Percentiles rank a stretch among this genome's conserved stretches.
Evolutionary conservation across 2,329 filamentous ascomycete genomes (phyloP).

Genomic region (Ceratocystis albifundus): DNA sequence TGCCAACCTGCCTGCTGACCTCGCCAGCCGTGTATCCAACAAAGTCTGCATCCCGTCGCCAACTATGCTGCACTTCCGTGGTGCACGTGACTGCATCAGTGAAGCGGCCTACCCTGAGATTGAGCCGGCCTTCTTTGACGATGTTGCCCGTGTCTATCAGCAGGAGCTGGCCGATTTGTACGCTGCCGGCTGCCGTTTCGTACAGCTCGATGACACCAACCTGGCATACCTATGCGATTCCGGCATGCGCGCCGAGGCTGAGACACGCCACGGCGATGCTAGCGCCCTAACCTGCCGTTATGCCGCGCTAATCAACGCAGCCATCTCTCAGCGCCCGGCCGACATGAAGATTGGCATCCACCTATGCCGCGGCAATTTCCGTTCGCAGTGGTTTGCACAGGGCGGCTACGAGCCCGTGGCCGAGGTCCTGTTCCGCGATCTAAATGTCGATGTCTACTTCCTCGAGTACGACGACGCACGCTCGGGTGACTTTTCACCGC

Average conservation of each 20-base stretch:
- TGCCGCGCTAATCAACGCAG: conserved; percentile 62
- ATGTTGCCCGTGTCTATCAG: conserved; percentile 45
- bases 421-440: conserved; percentile 46
- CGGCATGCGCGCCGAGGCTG: conserved; percentile 21
- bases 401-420: conserved; percentile 54
- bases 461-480: conserved; percentile 49
- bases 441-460: conserved; percentile 51
- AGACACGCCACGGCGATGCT: conserved; percentile 21
- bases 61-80: conserved; percentile 52
- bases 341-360: conserved; percentile 64
- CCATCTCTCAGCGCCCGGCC: conserved; percentile 46
- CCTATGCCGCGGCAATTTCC: conserved; percentile 48
- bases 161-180: conserved; percentile 45
- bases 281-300: conserved; percentile 53
- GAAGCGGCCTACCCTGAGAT: conserved; percentile 38
- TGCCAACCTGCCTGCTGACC: conserved; percentile 34
- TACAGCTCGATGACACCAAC: conserved; percentile 53
- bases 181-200: conserved; percentile 43
- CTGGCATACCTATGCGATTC: conserved; percentile 33
- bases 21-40: conserved; percentile 43
- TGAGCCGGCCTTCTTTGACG: conserved; percentile 46
- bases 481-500: conserved; percentile 51
- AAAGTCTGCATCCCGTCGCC: conserved; percentile 58
- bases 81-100: conserved; percentile 42
- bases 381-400: conserved; percentile 52